Conservation (phyloP, 1,139 yeast genomes). For the Suhomyces taliae region DNA sequence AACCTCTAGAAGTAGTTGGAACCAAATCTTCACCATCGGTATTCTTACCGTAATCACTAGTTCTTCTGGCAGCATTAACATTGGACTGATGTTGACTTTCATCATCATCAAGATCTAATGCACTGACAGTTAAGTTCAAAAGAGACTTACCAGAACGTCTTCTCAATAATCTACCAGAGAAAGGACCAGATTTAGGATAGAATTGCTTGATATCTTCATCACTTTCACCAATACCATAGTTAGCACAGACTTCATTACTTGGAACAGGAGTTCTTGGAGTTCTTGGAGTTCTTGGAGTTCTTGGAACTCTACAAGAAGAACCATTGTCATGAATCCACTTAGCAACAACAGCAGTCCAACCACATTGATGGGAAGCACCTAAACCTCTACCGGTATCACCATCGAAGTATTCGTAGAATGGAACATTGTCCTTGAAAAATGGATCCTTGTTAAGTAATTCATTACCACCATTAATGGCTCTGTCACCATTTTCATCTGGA, state of each 20-base stretch:
- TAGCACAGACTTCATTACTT: too few species aligned
- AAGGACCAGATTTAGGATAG: constrained; percentile 50
- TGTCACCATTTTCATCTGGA: constrained; percentile 66
- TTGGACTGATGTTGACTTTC: constrained; percentile 36
- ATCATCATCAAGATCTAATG: constrained; percentile 65
- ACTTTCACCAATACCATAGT: constrained; percentile 20
- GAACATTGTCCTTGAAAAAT: constrained; percentile 71
- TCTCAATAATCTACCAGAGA: constrained; percentile 56
- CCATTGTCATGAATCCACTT: constrained; percentile 94
- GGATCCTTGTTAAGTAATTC: constrained; percentile 67
- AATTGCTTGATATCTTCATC: constrained; percentile 37
- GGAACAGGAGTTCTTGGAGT: constrained; percentile 29
- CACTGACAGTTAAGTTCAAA: constrained; percentile 63
- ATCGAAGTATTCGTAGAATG: constrained; percentile 88
- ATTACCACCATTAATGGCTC: constrained; percentile 80
- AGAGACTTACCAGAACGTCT: constrained; percentile 73
- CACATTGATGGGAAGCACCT: constrained; percentile 95
- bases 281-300: constrained; percentile 52
- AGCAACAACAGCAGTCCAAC: constrained; percentile 95
- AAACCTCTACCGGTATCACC: constrained; percentile 95
- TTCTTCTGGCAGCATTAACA: constrained; percentile 19
- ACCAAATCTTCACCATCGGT: constrained; percentile 27
- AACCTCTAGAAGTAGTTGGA: constrained; percentile 35
- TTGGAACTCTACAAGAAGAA: constrained; percentile 55
- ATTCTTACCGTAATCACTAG: constrained; percentile 18